These are phyloP conservation scores for Talaromyces piceae DNA, from an alignment of 2,329 filamentous ascomycete species.

Conservation along the genomic window DNA sequence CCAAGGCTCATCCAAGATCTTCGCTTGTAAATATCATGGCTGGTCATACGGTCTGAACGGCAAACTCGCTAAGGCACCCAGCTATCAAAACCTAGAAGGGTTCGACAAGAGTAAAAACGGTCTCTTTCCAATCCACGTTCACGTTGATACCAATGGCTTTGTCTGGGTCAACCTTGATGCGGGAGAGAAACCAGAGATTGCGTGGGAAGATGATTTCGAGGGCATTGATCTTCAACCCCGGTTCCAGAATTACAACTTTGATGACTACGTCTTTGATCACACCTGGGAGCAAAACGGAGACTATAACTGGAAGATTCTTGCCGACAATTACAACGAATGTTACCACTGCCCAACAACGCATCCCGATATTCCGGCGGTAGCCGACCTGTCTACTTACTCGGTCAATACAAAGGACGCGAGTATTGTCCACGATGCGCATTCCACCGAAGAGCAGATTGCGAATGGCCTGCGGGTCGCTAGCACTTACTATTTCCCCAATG, in stretches of 20 bases:
- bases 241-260: conserved; percentile 42
- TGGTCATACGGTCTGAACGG: conserved; percentile 54
- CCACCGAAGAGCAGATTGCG: conserved; percentile 42
- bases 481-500: conserved; percentile 31
- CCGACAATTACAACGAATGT: conserved; percentile 56
- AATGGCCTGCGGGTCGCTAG: conserved; percentile 33
- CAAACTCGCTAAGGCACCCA: conserved; percentile 52
- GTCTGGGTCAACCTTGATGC: conserved; percentile 53
- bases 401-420: conserved; percentile 42
- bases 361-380: conserved; percentile 24
- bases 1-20: conserved; percentile 43
- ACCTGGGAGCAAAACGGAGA: conserved; percentile 50
- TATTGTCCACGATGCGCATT: conserved; percentile 42
- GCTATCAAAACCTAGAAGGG: conserved; percentile 47
- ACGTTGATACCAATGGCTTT: conserved; percentile 48
- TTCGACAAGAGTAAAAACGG: conserved; percentile 51
- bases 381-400: conserved; percentile 48
- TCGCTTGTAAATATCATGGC: conserved; percentile 54
- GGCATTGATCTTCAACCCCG: conserved; percentile 41
- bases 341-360: conserved; percentile 22
- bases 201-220: conserved; percentile 48
- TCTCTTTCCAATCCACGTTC: conserved; percentile 48
- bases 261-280: conserved; percentile 51
- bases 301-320: conserved; percentile 55
- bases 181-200: conserved; percentile 37